These are phyloP conservation scores for Entomortierella lignicola DNA, from an alignment of 192 early-diverging fungal species.

Conservation along the genomic window DNA sequence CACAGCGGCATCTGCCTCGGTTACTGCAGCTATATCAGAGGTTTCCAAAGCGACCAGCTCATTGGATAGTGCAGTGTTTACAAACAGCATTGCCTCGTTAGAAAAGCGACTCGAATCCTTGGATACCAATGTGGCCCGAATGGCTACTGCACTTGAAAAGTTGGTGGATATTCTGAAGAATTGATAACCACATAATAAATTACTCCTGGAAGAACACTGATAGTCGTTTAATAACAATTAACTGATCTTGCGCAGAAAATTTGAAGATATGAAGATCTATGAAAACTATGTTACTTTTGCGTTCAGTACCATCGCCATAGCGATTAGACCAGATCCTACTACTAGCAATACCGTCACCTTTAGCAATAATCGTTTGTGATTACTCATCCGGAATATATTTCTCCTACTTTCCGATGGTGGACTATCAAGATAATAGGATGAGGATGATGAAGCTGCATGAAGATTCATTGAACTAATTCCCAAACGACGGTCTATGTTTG, in stretches of 20 bases:
- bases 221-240: no score
- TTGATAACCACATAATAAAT: no score
- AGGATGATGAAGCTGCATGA: slow-evolving; percentile 14
- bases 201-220: no score
- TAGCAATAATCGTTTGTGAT: slow-evolving; percentile 18
- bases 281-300: background rate
- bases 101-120: slow-evolving; percentile 54
- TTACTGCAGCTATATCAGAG: slow-evolving; percentile 24
- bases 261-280: no score
- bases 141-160: slow-evolving; percentile 54
- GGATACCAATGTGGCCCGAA: slow-evolving; percentile 53
- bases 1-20: slow-evolving; percentile 18
- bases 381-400: slow-evolving; percentile 6
- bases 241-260: no score
- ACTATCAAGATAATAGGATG: slow-evolving; percentile 19
- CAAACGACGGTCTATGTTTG: background rate
- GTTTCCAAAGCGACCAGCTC: slow-evolving; percentile 34
- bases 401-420: background rate
- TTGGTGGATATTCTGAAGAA: slow-evolving; percentile 37
- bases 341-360: slow-evolving; percentile 27
- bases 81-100: slow-evolving; percentile 25
- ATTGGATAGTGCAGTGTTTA: slow-evolving; percentile 36
- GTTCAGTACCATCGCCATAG: slow-evolving; percentile 38
- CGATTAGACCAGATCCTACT: slow-evolving; percentile 30
- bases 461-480: slow-evolving; percentile 12